Evolutionary conservation across 208 protist species (phyloP), one percentile per base, ranked within the genome.

Genomic region (Leishmania martiniquensis): DNA sequence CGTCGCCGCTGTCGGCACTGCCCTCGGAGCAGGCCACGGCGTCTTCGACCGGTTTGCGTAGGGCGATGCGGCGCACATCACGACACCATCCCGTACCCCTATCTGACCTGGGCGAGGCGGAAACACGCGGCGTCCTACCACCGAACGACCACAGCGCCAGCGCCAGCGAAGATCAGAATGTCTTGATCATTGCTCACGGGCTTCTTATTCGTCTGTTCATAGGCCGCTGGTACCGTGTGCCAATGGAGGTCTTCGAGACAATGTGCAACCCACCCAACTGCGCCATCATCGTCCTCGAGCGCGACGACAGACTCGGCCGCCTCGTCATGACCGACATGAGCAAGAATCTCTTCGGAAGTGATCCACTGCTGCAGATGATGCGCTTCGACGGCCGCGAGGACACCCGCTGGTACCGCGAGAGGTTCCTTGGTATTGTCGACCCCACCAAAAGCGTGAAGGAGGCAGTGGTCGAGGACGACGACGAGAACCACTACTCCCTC

Each of bases 241-340:
- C 93, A 73, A 89, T 96, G 86, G 89, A 96, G 71, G 87, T 93
- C 37, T 94, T 95, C 75, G 93, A 98, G 75, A 95, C 90, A 55
- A 95, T 98, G 95, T 77, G 76, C 49, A 98, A 98, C 85, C 95
- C 95, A 20, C 92, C 93, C 5, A 98, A 98, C 82, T 97, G 95
- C 79, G 73, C 85, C 52, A 96, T 98, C 70, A 87, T 93, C 22
- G 89, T 97, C 44, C 84, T 98, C 6, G 87, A 97, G 82, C 83
- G 93, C 51, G 72, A 91, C 65, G 89, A 93, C 54, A 62, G 60
- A 25, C 70, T 81, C 42, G 87, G 85, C n/a, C 83, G 89, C 1
- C 70, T 97, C 49, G 88, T 96, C 70, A 93, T 97, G 90, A 94
- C 90, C 12, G 89, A 94, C 68, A 86, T 91, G 22, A 95, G 91